Evolutionary conservation across 352 stramenopile species (phyloP), one percentile per base, ranked within the genome.

Genomic region (Globisporangium paroecandrum): DNA sequence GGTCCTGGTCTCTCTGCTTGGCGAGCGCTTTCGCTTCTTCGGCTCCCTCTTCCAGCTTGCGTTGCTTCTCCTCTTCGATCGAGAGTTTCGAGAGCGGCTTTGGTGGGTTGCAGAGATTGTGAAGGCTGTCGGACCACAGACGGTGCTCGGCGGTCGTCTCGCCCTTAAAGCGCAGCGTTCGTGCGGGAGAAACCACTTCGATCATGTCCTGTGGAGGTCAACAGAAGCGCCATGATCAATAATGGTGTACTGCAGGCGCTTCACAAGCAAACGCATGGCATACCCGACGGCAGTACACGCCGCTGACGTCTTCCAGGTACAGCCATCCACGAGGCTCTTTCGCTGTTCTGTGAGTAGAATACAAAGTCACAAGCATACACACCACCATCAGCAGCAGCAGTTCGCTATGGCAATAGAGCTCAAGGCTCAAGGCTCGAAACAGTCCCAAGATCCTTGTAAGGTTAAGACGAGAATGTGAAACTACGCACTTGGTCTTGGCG

Each of bases 291-390:
- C 82, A 91, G 69, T 89, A 90, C 34, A 95, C 77, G 9, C 78
- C 79, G 53, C 77, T 89, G 36, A 93, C 75, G 24, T 95, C 81
- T 74, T 93, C 82, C 46, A 93, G 76, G 69, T 89, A 93, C 24
- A 95, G 75, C 85, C 83, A 95, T 24, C 87, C 87, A 7, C 85
- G 77, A 0, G 84, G 79, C 61, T 95, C 87, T 54, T 92, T 93
- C 4, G 87, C 79, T 18, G 79, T 85, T 49, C 87, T 94, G 18
- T 22, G 12, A 24, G 22, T 3, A 61, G 15, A 60, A 46, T 15
- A 13, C 32, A 36, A 3, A 41, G 27, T 13, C 38, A 38, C 53
- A 38, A 58, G 13, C 53, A 22, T 3, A 6, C 25, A 47, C 38
- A 15, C 12, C 13, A 47, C 18, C 34, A 43, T 20, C 25, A 27